Conservation (phyloP, 2,329 filamentous ascomycete genomes). For the Sclerotinia subarctica region DNA sequence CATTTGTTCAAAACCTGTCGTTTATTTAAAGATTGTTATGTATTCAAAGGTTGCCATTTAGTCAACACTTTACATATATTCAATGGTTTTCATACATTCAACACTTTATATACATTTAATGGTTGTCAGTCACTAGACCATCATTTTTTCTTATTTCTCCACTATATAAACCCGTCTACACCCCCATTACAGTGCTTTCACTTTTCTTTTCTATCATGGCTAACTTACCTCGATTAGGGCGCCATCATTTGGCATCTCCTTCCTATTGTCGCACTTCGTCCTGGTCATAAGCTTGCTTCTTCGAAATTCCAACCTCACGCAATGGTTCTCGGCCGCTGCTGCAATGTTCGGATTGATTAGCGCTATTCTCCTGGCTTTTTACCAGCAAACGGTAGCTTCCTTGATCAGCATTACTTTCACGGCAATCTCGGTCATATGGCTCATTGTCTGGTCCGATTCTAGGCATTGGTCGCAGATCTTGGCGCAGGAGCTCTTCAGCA, state of each 20-base stretch:
- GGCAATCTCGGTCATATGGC: not conserved
- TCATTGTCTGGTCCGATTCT: not conserved
- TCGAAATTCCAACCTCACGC: not conserved
- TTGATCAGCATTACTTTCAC: not conserved
- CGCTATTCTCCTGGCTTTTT: not conserved
- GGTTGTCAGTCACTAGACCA: not conserved
- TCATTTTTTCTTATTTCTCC: too few species aligned
- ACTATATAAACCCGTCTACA: not conserved
- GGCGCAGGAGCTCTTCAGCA: not conserved
- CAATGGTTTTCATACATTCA: not conserved
- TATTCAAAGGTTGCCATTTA: not conserved
- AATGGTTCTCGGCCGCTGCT: not conserved
- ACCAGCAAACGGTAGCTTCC: not conserved
- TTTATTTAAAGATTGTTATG: not conserved
- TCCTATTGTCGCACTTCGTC: not conserved
- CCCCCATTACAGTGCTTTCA: too few species aligned
- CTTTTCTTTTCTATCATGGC: too few species aligned
- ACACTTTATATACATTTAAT: not conserved
- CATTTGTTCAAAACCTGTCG: not conserved
- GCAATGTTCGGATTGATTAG: not conserved
- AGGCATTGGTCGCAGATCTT: not conserved
- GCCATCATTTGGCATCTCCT: not conserved
- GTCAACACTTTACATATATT: not conserved
- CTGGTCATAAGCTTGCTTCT: not conserved
- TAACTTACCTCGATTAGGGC: not conserved